Percentiles rank a stretch among this genome's conserved stretches.
phyloP scores from a whole-genome alignment of 148 eudicot species.

The Camellia lanceoleosa region DNA sequence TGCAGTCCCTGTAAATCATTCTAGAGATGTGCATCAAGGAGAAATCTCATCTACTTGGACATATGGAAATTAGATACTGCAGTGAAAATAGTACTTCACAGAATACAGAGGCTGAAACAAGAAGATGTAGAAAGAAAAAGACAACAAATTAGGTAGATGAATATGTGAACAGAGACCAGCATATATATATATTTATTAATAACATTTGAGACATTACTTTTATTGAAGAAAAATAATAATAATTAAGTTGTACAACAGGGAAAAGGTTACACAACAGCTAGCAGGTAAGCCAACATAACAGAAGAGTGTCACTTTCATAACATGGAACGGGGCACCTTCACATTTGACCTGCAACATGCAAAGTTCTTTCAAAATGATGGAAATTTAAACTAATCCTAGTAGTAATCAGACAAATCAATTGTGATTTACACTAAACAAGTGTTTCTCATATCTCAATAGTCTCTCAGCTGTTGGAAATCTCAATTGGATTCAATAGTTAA shows the following conservation, averaged over 20 bases:
- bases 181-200: not conserved
- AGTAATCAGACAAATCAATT: not conserved
- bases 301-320: slow-evolving; percentile 17
- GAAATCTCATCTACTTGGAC: not conserved
- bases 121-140: not conserved
- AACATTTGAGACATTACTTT: not conserved
- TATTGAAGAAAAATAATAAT: not conserved
- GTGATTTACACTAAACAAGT: not conserved
- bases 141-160: not conserved
- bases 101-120: not conserved
- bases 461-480: not conserved
- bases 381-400: slow-evolving; percentile 12
- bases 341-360: slow-evolving; percentile 36
- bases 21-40: not conserved
- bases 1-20: not conserved
- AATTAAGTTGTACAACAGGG: slow-evolving; percentile 4
- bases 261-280: not conserved
- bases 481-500: not conserved
- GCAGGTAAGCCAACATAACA: not conserved
- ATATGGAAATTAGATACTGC: not conserved
- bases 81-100: not conserved
- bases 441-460: not conserved
- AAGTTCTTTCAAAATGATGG: slow-evolving; percentile 4
- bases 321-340: slow-evolving; percentile 31
- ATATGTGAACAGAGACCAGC: not conserved